phyloP scores from a whole-genome alignment of 371 early-diverging fungal genomes.

The Thermomucor indicae-seudaticae region DNA sequence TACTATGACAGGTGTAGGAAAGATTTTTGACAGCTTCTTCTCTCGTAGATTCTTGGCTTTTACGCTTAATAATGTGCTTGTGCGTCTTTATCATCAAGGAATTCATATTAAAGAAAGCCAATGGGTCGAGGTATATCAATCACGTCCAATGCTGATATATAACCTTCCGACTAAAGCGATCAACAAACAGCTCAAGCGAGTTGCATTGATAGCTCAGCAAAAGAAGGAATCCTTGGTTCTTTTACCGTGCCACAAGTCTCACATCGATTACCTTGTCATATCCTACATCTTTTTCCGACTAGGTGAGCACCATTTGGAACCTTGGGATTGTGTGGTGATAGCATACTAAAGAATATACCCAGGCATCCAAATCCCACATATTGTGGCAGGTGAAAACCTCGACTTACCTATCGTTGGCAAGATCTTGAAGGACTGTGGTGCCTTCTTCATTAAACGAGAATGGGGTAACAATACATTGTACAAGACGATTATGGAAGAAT shows the following conservation, averaged over 20 bases:
- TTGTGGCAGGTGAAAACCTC: constrained; percentile 88
- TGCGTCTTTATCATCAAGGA: constrained; percentile 80
- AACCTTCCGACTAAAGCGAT: neutral
- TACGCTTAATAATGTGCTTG: constrained; percentile 69
- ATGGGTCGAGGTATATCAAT: constrained; percentile 60
- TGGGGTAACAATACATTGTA: constrained; percentile 83
- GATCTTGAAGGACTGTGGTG: constrained; percentile 68
- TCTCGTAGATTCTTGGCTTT: constrained; percentile 66
- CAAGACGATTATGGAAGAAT: constrained; percentile 68
- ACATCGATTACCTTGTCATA: constrained; percentile 87
- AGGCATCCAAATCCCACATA: constrained; percentile 80
- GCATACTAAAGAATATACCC: constrained; percentile 1
- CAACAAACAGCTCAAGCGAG: constrained; percentile 49
- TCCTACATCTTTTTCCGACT: constrained; percentile 80
- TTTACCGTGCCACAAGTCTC: constrained; percentile 87
- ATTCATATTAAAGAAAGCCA: constrained; percentile 82
- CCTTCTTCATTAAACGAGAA: constrained; percentile 78
- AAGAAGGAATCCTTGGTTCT: constrained; percentile 74
- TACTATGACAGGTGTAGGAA: too few relatives aligned
- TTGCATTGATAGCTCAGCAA: constrained; percentile 63
- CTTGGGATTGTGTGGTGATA: too few relatives aligned
- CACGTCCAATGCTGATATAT: neutral
- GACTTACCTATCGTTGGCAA: constrained; percentile 78
- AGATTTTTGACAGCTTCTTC: too few relatives aligned
- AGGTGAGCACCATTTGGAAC: constrained; percentile 43